A percentile compares a stretch with the other conserved stretches of the same genome.
Evolutionary conservation across 2,329 filamentous ascomycete genomes (phyloP).

Genomic region (Diatrype stigma): DNA sequence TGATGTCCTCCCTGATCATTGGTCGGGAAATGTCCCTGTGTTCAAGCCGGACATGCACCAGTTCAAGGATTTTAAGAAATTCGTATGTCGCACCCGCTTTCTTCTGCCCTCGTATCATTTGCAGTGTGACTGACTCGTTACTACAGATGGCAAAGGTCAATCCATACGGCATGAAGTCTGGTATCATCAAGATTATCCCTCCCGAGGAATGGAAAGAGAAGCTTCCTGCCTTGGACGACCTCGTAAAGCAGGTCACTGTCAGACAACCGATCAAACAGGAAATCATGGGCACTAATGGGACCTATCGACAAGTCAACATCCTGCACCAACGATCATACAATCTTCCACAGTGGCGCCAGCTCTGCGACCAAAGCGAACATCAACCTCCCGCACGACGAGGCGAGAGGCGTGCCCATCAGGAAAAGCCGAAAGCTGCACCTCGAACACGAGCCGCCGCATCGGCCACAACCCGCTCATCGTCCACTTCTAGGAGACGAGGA

Average conservation of each 20-base stretch:
- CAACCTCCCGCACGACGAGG: slow-evolving; percentile 90
- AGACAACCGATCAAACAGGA: slow-evolving; percentile 98
- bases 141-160: slow-evolving; percentile 74
- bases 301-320: slow-evolving; percentile 95
- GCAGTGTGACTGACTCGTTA: not conserved
- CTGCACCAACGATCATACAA: slow-evolving; percentile 96
- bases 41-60: slow-evolving; percentile 95
- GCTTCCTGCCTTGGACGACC: slow-evolving; percentile 73
- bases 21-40: slow-evolving; percentile 85
- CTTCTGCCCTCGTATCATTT: not conserved
- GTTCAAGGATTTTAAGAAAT: slow-evolving; percentile 89
- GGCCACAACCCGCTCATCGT: slow-evolving; percentile 18
- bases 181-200: slow-evolving; percentile 93
- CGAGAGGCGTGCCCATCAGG: slow-evolving; percentile 63
- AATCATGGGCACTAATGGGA: slow-evolving; percentile 92
- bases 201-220: slow-evolving; percentile 88
- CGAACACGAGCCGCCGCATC: slow-evolving; percentile 33
- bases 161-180: slow-evolving; percentile 93
- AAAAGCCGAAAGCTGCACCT: slow-evolving; percentile 42
- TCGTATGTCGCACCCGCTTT: slow-evolving; percentile 51
- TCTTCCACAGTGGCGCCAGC: slow-evolving; percentile 87
- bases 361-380: slow-evolving; percentile 93
- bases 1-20: slow-evolving; percentile 80
- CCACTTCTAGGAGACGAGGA: slow-evolving; percentile 36
- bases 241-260: slow-evolving; percentile 86